Evolutionary conservation across 148 eudicot genomes (phyloP).

Genomic region (Rhododendron henanense): DNA sequence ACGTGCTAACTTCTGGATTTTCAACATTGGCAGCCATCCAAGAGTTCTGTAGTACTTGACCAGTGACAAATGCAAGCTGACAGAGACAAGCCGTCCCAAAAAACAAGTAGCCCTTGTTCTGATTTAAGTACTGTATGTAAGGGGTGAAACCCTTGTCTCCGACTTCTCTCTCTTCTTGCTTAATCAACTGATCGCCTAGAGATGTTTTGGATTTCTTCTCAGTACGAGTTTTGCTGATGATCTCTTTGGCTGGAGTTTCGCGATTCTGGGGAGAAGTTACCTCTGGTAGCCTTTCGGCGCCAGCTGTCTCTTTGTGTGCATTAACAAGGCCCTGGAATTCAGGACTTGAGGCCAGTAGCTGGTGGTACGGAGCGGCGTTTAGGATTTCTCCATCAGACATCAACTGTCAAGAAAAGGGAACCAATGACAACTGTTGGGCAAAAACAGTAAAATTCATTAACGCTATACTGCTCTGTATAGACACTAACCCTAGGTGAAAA

Average conservation of each 20-base stretch:
- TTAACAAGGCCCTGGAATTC: constrained; percentile 73
- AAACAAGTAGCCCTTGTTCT: constrained; percentile 56
- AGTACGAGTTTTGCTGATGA: constrained; percentile 24
- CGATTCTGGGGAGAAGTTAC: constrained; percentile 21
- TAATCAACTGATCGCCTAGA: constrained; percentile 61
- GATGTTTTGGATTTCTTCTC: constrained; percentile 32
- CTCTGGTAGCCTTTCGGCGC: constrained; percentile 45
- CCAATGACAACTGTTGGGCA: not conserved
- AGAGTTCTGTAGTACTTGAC: constrained; percentile 70
- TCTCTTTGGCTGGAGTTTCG: constrained; percentile 39
- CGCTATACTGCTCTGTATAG: not conserved
- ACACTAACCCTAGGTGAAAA: not conserved
- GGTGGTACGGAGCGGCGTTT: constrained; percentile 54
- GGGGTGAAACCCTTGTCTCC: constrained; percentile 84
- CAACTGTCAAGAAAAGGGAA: constrained; percentile 41
- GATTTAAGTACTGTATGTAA: constrained; percentile 62
- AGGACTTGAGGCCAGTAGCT: constrained; percentile 55
- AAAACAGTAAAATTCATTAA: not conserved
- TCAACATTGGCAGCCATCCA: constrained; percentile 96
- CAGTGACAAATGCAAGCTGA: constrained; percentile 40
- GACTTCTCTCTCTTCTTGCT: constrained; percentile 74
- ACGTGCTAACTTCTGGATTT: constrained; percentile 47
- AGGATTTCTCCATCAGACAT: constrained; percentile 82
- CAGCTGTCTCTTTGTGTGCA: constrained; percentile 94
- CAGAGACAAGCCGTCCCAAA: constrained; percentile 44